Evolutionary conservation across 2,329 filamentous ascomycete species (phyloP), one percentile per base, ranked within the genome.

Genomic region (Talaromyces verruculosus): DNA sequence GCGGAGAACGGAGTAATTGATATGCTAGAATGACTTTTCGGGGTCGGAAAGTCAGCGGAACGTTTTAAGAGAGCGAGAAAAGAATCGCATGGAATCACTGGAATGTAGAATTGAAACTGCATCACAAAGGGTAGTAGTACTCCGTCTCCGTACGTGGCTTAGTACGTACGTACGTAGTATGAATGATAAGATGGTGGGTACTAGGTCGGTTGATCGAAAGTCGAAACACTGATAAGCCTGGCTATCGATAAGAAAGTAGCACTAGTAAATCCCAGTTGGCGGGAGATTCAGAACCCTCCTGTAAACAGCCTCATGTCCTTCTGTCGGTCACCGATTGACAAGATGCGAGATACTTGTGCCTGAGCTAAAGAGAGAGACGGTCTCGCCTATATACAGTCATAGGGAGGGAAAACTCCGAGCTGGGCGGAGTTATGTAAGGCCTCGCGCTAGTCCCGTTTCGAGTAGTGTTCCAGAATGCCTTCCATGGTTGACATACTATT

Each of bases 381-480:
- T 49, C 45, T 49, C 10, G 45, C 13, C 22, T n/a, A 53, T 33
- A n/a, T 55, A 33, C 28, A 2, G 49, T 33, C 49, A 55, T 15
- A n/a, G 55, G 19, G 15, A 30, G 35, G 25, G 22, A 22, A 55
- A 63, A 43, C 22, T 63, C 61, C 61, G 61, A 55, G 35, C 33
- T 57, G 33, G 30, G n/a, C 30, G 30, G 30, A 37, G 53, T 15
- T 22, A 25, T 57, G 51, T 13, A 51, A 17, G 49, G 7, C 15
- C 28, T 17, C n/a, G 6, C 53, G 33, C 61, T 49, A 63, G 25
- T 19, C 61, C 61, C 43, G 45, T 63, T 41, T 43, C 15, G 61
- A 30, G 45, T 8, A 62, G 45, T 35, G 33, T 62, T 62, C 60
- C 45, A 62, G 60, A 62, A 62, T 53, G 7, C 41, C 59, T 61